Percentiles rank a stretch among this genome's conserved stretches.
Conservation (phyloP, 2,329 filamentous ascomycete species). For the Cladosporium colombiae region DNA sequence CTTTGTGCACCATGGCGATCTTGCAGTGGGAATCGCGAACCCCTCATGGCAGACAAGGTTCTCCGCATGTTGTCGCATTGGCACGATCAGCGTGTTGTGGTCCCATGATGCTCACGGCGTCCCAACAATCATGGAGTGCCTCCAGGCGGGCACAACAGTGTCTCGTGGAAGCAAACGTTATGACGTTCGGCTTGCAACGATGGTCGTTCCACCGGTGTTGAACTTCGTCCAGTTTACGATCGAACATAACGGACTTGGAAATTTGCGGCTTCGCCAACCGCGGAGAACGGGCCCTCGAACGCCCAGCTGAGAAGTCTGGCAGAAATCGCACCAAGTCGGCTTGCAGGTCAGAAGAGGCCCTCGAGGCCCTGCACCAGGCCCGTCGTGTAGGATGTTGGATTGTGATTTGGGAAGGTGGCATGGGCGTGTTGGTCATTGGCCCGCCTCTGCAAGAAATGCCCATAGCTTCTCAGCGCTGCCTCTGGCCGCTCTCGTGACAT, state of each 20-base stretch:
- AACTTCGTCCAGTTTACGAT: background rate
- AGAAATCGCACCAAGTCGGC: slow-evolving; percentile 6
- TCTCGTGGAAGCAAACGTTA: background rate
- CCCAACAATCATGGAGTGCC: slow-evolving; percentile 2
- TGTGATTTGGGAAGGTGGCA: slow-evolving; percentile 12
- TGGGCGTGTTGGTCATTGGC: slow-evolving; percentile 15
- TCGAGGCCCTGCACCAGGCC: background rate
- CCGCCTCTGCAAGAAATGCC: background rate
- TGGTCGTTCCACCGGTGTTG: background rate
- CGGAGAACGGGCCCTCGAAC: slow-evolving; percentile 2
- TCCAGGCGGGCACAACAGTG: background rate
- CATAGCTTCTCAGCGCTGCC: slow-evolving; percentile 17
- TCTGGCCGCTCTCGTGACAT: slow-evolving; percentile 20
- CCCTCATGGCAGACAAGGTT: slow-evolving; percentile 19
- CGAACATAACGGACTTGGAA: background rate
- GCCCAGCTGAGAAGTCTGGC: slow-evolving; percentile 11
- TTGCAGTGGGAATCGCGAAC: slow-evolving; percentile 10
- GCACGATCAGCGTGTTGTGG: slow-evolving; percentile 11
- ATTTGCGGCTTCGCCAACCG: background rate
- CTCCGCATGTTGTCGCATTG: slow-evolving; percentile 17
- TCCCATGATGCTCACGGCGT: slow-evolving; percentile 11
- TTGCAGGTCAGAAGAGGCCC: slow-evolving; percentile 2
- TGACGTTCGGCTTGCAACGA: background rate
- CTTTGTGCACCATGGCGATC: slow-evolving; percentile 13
- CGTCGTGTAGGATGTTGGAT: background rate